Conservation (phyloP, 2,329 filamentous ascomycete species). For the Lithohypha guttulata region DNA sequence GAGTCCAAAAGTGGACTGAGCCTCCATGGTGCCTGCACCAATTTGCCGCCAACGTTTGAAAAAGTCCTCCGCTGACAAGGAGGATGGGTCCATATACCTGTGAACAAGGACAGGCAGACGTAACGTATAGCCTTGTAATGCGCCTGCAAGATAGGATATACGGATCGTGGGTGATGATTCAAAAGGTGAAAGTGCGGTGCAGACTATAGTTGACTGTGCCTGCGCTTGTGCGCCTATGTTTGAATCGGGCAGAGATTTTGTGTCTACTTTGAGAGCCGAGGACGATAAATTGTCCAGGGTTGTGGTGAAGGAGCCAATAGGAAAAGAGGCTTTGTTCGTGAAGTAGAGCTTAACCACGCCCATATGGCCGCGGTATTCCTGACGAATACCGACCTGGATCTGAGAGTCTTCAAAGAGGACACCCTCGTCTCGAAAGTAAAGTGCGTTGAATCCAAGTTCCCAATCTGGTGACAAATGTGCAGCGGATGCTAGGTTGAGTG, state of each 20-base stretch:
- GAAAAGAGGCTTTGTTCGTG: conserved; percentile 77
- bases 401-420: conserved; percentile 92
- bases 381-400: conserved; percentile 81
- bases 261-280: conserved; percentile 68
- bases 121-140: conserved; percentile 81
- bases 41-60: conserved; percentile 99
- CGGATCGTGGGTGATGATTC: conserved; percentile 78
- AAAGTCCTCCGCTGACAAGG: conserved; percentile 81
- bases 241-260: conserved; percentile 79
- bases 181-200: conserved; percentile 75
- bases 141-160: conserved; percentile 87
- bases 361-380: conserved; percentile 90
- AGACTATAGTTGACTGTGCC: conserved; percentile 88
- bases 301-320: conserved; percentile 86
- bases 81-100: conserved; percentile 93
- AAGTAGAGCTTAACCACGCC: conserved; percentile 95
- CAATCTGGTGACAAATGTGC: conserved; percentile 89
- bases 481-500: conserved; percentile 80
- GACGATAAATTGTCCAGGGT: conserved; percentile 64
- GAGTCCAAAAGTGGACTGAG: conserved; percentile 74
- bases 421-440: conserved; percentile 71
- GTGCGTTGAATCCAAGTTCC: conserved; percentile 77
- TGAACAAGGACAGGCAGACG: conserved; percentile 81
- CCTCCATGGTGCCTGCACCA: conserved; percentile 74
- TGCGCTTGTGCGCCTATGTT: conserved; percentile 64